Evolutionary conservation across 495 filamentous ascomycete genomes (phyloP), one percentile per base, ranked within the genome.

Genomic region (Neurospora sp.): DNA sequence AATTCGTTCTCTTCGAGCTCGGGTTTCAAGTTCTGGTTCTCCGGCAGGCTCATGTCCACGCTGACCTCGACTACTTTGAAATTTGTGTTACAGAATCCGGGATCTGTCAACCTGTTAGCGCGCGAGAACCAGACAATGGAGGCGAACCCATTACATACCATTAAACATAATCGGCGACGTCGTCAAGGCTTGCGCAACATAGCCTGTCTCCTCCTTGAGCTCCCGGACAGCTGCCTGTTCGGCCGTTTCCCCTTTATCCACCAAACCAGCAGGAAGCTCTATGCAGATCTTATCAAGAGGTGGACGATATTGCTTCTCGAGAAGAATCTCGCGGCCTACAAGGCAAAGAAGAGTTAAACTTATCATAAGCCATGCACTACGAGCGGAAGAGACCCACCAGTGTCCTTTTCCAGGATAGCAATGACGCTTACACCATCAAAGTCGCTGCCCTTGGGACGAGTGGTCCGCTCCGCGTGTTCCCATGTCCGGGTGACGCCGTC

Each of bases 401-500:
- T 86, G 1, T 89, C 82, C 75, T 92, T 91, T 76, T 93, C 89
- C 3, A 99, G 81, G 41, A 99, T 92, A 22, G 94, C 92, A 40
- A 95, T 88, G 73, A 98, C 97, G 22, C 94, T 94, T 1, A 98
- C 95, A 68, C 92, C 95, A 78, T 98, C 96, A 53, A 97, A 91
- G 42, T 88, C 88, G 46, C 89, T 88, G 71, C 84, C 85, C 69
- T 86, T 82, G 0, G 92, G 91, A 3, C 93, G 87, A 9, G 93
- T 96, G 74, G 84, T 86, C 14, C 93, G 86, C 79, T 96, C 93
- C 16, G 91, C 92, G 3, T 90, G 92, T 78, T 96, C 93, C 93
- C 93, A 96, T 41, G 88, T 92, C 71, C 93, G 86, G 69, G 87
- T 82, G 18, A 89, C 84, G 37, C 90, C 91, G 10, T 89, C 85